phyloP scores from a whole-genome alignment of 495 filamentous ascomycete genomes.

The Aspergillus taichungensis region DNA sequence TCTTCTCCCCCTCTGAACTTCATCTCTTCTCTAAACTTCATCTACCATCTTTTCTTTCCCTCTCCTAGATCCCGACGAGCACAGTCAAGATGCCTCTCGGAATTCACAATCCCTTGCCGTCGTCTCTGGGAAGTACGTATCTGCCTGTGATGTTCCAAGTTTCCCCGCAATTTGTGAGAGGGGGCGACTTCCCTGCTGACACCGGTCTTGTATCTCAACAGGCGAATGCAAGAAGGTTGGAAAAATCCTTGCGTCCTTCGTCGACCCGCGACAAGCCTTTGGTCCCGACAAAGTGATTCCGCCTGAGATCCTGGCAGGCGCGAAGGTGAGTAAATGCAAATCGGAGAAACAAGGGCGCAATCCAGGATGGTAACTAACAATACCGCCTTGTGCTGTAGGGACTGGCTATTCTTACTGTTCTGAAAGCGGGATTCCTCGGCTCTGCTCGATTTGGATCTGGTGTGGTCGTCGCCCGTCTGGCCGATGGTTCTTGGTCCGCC shows the following conservation, averaged over 20 bases:
- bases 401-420: slow-evolving; percentile 85
- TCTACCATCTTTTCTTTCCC: not conserved
- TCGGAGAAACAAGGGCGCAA: not conserved
- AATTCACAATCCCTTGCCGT: slow-evolving; percentile 61
- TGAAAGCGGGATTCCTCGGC: slow-evolving; percentile 94
- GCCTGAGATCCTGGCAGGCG: slow-evolving; percentile 76
- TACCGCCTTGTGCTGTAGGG: slow-evolving; percentile 47
- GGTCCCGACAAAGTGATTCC: slow-evolving; percentile 97
- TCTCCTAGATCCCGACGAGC: slow-evolving; percentile 8
- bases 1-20: not conserved
- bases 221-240: slow-evolving; percentile 85
- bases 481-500: slow-evolving; percentile 88
- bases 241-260: slow-evolving; percentile 89
- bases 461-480: slow-evolving; percentile 85
- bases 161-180: slow-evolving; percentile 30
- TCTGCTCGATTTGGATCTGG: slow-evolving; percentile 89
- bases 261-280: slow-evolving; percentile 90
- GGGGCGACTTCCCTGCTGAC: slow-evolving; percentile 18
- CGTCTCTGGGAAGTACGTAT: slow-evolving; percentile 53
- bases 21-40: not conserved
- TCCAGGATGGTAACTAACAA: not conserved
- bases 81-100: slow-evolving; percentile 45
- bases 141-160: slow-evolving; percentile 5
- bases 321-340: slow-evolving; percentile 58
- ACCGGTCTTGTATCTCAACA: slow-evolving; percentile 19